These are phyloP conservation scores for Xylariales sp. DNA, from an alignment of 2,329 filamentous ascomycete species.

Conservation along the genomic window DNA sequence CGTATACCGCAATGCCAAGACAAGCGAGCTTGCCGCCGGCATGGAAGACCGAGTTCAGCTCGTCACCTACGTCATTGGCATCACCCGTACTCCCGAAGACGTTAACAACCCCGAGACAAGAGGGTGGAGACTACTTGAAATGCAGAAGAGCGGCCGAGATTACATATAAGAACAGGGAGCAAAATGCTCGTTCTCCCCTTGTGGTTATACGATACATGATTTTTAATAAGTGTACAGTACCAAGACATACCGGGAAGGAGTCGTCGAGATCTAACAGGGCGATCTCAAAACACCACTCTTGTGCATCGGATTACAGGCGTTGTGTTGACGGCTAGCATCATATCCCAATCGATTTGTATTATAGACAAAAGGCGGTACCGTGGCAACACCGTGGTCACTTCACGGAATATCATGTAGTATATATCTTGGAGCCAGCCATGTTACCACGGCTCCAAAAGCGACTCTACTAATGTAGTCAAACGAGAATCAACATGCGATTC, in stretches of 20 bases:
- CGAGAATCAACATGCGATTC: constrained; percentile 7
- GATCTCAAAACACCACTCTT: constrained; percentile 49
- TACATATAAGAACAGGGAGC: constrained; percentile 64
- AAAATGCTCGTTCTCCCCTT: constrained; percentile 23
- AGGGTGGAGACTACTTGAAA: constrained; percentile 96
- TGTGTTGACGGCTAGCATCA: constrained; percentile 40
- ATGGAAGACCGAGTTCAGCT: constrained; percentile 99
- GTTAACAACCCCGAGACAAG: constrained; percentile 97
- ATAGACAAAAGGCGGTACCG: constrained; percentile 47
- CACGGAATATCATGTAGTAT: constrained; percentile 36
- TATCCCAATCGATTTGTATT: constrained; percentile 43
- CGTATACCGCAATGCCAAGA: constrained; percentile 93
- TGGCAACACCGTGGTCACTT: constrained; percentile 38
- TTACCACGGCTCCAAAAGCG: constrained; percentile 16
- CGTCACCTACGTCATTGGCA: constrained; percentile 97
- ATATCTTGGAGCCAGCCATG: constrained; percentile 22
- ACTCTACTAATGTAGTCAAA: constrained; percentile 21
- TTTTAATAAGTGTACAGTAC: constrained; percentile 49
- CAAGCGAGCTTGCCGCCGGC: constrained; percentile 87
- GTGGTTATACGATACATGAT: constrained; percentile 42
- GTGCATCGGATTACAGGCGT: constrained; percentile 44
- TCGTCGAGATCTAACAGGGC: constrained; percentile 31
- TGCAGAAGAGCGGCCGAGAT: constrained; percentile 97
- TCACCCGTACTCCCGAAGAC: constrained; percentile 93
- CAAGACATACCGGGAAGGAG: constrained; percentile 37